Evolutionary conservation across 2,329 filamentous ascomycete species (phyloP).

Genomic region (Cladosporium phlei): DNA sequence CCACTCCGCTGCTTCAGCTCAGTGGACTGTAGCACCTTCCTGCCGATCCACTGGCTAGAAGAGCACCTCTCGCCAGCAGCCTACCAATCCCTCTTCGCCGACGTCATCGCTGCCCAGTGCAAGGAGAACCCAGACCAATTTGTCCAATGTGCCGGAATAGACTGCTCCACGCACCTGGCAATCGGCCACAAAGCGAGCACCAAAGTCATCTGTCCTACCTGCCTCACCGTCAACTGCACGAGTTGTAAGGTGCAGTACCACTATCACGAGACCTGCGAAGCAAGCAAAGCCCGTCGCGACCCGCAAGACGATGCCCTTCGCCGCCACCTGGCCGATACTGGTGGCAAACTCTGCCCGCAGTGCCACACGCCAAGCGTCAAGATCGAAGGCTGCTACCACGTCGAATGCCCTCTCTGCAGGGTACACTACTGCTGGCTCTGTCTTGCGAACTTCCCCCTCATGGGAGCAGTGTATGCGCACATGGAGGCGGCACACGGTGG

Average conservation of each 20-base stretch:
- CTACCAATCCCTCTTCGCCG: not conserved
- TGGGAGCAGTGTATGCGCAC: constrained; percentile 8
- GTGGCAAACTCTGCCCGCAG: constrained; percentile 12
- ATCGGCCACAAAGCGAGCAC: not conserved
- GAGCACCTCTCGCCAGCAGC: not conserved
- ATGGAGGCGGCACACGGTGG: constrained; percentile 9
- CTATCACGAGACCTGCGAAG: constrained; percentile 13
- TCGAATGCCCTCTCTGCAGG: constrained; percentile 9
- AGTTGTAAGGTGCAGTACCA: constrained; percentile 11
- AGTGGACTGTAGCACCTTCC: not conserved
- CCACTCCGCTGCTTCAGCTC: constrained; percentile 13
- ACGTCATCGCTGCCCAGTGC: not conserved
- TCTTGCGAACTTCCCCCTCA: not conserved
- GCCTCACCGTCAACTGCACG: constrained; percentile 15
- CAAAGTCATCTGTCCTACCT: constrained; percentile 12
- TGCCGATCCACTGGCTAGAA: constrained; percentile 4
- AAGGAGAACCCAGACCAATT: constrained; percentile 6
- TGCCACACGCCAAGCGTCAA: constrained; percentile 8
- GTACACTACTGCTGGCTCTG: constrained; percentile 15
- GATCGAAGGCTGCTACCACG: constrained; percentile 13
- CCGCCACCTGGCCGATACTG: not conserved
- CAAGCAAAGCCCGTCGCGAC: constrained; percentile 8
- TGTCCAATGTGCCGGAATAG: constrained; percentile 5
- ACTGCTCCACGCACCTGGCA: constrained; percentile 1
- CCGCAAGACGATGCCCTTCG: not conserved